phyloP scores from a whole-genome alignment of 257 asterid genomes.

The Craterostigma plantagineum region DNA sequence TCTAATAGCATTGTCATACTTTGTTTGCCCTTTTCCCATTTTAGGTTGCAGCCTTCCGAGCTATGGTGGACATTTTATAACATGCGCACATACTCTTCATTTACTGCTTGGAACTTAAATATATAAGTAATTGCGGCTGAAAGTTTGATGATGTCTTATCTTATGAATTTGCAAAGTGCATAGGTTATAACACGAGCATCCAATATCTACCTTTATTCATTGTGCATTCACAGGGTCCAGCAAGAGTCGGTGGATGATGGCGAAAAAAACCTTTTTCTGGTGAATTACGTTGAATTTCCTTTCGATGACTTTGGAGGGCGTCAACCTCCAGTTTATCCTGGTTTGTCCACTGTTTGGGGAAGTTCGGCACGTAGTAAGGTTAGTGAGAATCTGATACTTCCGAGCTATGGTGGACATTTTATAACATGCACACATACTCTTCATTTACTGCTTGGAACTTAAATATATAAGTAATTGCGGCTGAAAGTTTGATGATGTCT shows the following conservation, averaged over 20 bases:
- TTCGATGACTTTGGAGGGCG: constrained; percentile 98
- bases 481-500: not conserved
- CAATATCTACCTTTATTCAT: no score
- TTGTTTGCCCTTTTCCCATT: no score
- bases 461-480: not conserved
- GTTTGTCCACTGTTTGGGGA: constrained; percentile 98
- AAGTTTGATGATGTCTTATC: no score
- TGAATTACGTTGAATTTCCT: constrained; percentile 83
- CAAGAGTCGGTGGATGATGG: constrained; percentile 97
- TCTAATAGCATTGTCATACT: no score
- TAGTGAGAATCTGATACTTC: not conserved
- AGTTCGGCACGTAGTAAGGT: constrained; percentile 99
- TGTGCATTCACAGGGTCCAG: constrained; percentile 93
- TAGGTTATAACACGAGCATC: no score
- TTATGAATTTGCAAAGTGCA: no score
- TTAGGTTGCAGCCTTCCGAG: constrained; percentile 99
- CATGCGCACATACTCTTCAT: not conserved
- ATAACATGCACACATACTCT: no score
- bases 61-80: constrained; percentile 88
- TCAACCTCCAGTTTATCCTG: constrained; percentile 96
- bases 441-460: no score
- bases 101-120: not conserved
- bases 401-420: not conserved
- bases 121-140: no score
- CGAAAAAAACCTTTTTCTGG: constrained; percentile 81